Evolutionary conservation across 768 basidiomycete genomes (phyloP).

Genomic region (Termitomyces sp.): DNA sequence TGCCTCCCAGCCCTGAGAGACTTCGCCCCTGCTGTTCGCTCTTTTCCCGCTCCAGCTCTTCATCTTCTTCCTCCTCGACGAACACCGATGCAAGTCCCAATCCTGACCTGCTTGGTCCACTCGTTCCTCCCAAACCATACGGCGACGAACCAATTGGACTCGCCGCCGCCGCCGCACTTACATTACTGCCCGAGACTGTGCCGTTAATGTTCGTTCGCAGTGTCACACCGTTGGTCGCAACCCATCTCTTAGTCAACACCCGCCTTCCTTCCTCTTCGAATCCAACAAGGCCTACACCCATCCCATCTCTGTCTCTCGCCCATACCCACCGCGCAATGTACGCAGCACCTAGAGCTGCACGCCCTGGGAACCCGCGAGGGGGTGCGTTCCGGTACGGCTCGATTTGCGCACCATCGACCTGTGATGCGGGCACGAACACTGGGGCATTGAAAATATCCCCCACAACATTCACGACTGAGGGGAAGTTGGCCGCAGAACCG

Average conservation of each 20-base stretch:
- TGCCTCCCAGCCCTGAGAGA: constrained; percentile 18
- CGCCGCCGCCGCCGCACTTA: neutral
- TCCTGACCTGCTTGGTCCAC: constrained; percentile 25
- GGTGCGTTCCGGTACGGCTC: constrained; percentile 73
- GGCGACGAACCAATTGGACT: constrained; percentile 24
- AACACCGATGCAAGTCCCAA: constrained; percentile 45
- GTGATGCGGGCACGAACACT: constrained; percentile 68
- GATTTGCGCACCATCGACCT: constrained; percentile 72
- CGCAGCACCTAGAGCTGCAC: constrained; percentile 68
- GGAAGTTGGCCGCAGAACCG: constrained; percentile 83
- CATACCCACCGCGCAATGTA: constrained; percentile 86
- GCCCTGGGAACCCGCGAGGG: constrained; percentile 59
- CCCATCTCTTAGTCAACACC: constrained; percentile 71
- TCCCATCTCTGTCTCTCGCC: constrained; percentile 53
- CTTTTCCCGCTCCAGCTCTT: constrained; percentile 53
- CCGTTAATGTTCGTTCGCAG: constrained; percentile 58
- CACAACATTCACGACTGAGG: constrained; percentile 71
- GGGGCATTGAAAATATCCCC: constrained; percentile 82
- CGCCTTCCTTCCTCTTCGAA: constrained; percentile 80
- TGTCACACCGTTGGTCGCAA: constrained; percentile 52
- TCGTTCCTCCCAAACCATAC: constrained; percentile 40
- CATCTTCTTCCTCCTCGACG: constrained; percentile 78
- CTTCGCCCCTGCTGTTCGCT: constrained; percentile 18
- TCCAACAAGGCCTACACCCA: constrained; percentile 39
- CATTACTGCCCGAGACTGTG: constrained; percentile 15